These are phyloP conservation scores for Plasmodium coatneyi DNA, from an alignment of 169 alveolate genomes.

Conservation along the genomic window DNA sequence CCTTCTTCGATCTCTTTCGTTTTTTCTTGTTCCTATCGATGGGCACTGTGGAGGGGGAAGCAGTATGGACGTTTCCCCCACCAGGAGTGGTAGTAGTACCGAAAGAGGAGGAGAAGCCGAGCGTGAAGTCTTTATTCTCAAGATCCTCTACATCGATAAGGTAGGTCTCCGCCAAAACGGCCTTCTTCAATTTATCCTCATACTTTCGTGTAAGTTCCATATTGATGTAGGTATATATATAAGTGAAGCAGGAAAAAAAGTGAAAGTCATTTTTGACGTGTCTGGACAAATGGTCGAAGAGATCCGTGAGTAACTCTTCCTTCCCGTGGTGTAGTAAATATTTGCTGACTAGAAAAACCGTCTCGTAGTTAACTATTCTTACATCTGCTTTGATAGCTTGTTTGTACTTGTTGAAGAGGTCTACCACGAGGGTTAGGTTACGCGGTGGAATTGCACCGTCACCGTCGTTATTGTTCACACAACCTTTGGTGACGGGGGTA, in stretches of 20 bases:
- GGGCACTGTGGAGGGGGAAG: not conserved
- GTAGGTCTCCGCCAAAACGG: slow-evolving; percentile 43
- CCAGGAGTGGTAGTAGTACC: not conserved
- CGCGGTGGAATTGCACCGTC: not conserved
- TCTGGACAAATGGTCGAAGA: slow-evolving; percentile 31
- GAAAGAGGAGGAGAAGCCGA: not conserved
- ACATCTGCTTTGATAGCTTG: slow-evolving; percentile 7
- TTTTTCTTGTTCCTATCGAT: slow-evolving; percentile 8
- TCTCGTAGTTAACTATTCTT: slow-evolving; percentile 26
- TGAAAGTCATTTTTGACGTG: slow-evolving; percentile 23
- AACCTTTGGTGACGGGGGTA: not conserved
- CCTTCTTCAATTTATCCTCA: slow-evolving; percentile 51
- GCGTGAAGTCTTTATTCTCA: slow-evolving; percentile 27
- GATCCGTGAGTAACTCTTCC: slow-evolving; percentile 1
- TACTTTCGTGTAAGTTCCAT: slow-evolving; percentile 22
- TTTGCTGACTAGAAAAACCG: slow-evolving; percentile 54
- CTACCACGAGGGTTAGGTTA: slow-evolving; percentile 6
- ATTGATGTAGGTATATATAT: slow-evolving; percentile 52
- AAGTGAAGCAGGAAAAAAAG: slow-evolving; percentile 28
- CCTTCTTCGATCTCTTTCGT: slow-evolving; percentile 16
- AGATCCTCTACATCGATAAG: slow-evolving; percentile 70
- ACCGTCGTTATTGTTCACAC: not conserved
- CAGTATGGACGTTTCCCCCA: not conserved
- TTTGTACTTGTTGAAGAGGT: slow-evolving; percentile 55
- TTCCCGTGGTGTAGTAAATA: slow-evolving; percentile 27